These are phyloP conservation scores for Agrocybe chaxingu DNA, from an alignment of 768 basidiomycete species.

Conservation along the genomic window DNA sequence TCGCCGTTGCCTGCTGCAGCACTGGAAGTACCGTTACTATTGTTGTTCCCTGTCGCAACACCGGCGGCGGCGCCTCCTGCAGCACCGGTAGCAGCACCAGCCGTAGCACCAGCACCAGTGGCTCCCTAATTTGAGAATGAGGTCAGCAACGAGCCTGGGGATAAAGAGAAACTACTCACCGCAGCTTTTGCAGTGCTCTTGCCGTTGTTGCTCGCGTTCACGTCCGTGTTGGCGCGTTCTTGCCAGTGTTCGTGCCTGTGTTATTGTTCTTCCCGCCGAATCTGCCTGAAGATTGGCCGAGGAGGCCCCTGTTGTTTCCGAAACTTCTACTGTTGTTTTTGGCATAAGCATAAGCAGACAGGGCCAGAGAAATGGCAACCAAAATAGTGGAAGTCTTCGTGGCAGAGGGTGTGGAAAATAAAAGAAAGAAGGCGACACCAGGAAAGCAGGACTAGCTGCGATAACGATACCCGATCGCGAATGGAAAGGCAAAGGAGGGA, in stretches of 20 bases:
- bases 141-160: neutral
- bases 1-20: slow-evolving; percentile 15
- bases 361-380: slow-evolving; percentile 25
- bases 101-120: slow-evolving; percentile 10
- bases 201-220: slow-evolving; percentile 9
- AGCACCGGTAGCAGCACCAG: slow-evolving; percentile 6
- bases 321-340: slow-evolving; percentile 18
- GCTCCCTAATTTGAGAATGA: neutral
- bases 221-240: slow-evolving; percentile 9
- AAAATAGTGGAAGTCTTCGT: slow-evolving; percentile 30
- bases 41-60: slow-evolving; percentile 6
- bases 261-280: slow-evolving; percentile 15
- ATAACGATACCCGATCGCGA: slow-evolving; percentile 28
- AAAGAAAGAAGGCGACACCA: slow-evolving; percentile 20
- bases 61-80: slow-evolving; percentile 10
- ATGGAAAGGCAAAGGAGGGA: slow-evolving; percentile 10
- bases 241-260: slow-evolving; percentile 9
- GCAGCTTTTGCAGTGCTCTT: neutral
- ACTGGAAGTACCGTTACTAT: slow-evolving; percentile 18
- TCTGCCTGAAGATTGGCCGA: slow-evolving; percentile 9
- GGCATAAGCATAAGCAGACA: slow-evolving; percentile 24
- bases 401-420: slow-evolving; percentile 16
- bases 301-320: slow-evolving; percentile 18
- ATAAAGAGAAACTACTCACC: neutral
- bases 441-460: slow-evolving; percentile 25